phyloP scores from a whole-genome alignment of 139 green algal genomes.

The Raphidocelis subcapitata region DNA sequence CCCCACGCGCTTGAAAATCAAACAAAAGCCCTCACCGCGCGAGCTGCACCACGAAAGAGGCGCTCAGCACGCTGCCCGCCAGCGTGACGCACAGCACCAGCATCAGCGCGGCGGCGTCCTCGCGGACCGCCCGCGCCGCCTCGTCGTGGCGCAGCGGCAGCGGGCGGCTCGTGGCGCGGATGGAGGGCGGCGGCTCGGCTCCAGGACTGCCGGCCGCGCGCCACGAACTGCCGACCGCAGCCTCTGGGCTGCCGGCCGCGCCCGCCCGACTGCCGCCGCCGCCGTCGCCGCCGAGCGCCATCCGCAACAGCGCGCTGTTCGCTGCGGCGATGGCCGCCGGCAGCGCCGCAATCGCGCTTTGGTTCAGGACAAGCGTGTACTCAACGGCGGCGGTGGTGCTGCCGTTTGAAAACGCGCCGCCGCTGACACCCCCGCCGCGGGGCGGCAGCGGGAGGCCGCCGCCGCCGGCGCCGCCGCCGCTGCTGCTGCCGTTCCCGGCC shows the following conservation, averaged over 20 bases:
- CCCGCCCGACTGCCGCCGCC: too few relatives aligned
- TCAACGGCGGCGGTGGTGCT: background rate
- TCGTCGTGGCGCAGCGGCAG: constrained; percentile 39
- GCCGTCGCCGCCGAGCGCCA: too few relatives aligned
- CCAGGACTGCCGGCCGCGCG: too few relatives aligned
- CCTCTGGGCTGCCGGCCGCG: too few relatives aligned
- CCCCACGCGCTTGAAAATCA: background rate
- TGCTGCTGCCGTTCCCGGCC: background rate
- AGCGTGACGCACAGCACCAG: constrained; percentile 74
- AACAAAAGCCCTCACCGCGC: constrained; percentile 41
- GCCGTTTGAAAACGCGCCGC: background rate
- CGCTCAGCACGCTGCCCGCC: constrained; percentile 51
- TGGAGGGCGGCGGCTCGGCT: constrained; percentile 7
- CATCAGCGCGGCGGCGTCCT: constrained; percentile 53
- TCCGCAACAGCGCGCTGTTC: too few relatives aligned
- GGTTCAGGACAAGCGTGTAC: too few relatives aligned
- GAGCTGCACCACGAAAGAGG: constrained; percentile 64
- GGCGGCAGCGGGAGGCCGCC: background rate
- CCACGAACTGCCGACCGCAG: too few relatives aligned
- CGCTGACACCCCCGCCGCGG: background rate
- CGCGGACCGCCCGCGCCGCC: constrained; percentile 19
- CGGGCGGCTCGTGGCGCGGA: constrained; percentile 28
- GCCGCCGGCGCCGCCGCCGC: background rate
- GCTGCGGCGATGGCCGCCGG: too few relatives aligned
- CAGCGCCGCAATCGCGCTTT: too few relatives aligned